Percentiles rank a stretch among this genome's conserved stretches.
phyloP scores from a whole-genome alignment of 108 stramenopile genomes.

The Pseudonitzschia delicatissima region DNA sequence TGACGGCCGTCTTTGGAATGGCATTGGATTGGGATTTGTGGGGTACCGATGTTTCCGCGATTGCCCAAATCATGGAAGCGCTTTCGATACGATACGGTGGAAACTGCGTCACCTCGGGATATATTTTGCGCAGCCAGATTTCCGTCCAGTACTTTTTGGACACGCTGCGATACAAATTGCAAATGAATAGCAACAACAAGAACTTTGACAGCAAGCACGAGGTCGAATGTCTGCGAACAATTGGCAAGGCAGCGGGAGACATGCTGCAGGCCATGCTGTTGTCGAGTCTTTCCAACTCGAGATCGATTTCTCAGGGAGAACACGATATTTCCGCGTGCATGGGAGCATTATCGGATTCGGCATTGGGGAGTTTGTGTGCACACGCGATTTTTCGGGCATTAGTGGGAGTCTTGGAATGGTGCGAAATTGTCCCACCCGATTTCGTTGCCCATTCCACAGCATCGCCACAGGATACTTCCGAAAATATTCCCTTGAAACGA shows the following conservation, averaged over 20 bases:
- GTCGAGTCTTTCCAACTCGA: constrained; percentile 50
- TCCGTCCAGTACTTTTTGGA: constrained; percentile 84
- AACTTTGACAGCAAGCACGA: constrained; percentile 16
- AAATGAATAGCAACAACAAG: neutral
- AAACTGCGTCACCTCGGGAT: constrained; percentile 35
- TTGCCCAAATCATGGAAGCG: constrained; percentile 45
- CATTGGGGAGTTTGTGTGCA: constrained; percentile 64
- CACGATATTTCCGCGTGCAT: constrained; percentile 79
- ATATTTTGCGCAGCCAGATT: constrained; percentile 71
- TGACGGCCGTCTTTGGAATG: constrained; percentile 73
- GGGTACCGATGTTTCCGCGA: constrained; percentile 53
- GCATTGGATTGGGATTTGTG: constrained; percentile 80
- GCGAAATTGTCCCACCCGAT: constrained; percentile 48
- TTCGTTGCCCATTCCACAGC: neutral
- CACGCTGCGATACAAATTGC: constrained; percentile 50
- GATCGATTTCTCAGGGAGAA: constrained; percentile 70
- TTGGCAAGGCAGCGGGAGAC: constrained; percentile 24
- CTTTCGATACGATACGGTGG: constrained; percentile 58
- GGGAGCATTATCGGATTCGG: constrained; percentile 67
- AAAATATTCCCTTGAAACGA: neutral
- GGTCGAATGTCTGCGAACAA: constrained; percentile 6
- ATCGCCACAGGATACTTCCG: no score
- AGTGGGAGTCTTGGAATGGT: constrained; percentile 64
- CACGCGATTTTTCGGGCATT: constrained; percentile 66
- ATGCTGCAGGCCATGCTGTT: constrained; percentile 72